A percentile compares a stretch with the other conserved stretches of the same genome.
Conservation (phyloP, 75 land plant species). For the Pinus taeda region DNA sequence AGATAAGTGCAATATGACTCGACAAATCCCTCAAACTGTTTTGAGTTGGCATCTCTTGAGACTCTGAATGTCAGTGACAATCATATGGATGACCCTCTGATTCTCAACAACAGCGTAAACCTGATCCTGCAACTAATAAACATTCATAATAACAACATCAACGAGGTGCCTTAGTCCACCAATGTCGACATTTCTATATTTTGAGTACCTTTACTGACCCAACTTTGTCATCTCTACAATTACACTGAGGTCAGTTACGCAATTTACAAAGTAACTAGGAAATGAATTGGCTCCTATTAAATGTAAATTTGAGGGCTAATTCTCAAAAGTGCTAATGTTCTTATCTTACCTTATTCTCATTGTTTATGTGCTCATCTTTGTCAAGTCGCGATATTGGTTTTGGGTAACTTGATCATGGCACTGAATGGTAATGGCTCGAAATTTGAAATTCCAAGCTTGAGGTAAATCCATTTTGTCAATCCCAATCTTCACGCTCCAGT, state of each 20-base stretch:
- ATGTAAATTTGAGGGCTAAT: too few species aligned
- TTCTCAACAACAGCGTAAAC: slow-evolving; percentile 25
- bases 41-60: not conserved
- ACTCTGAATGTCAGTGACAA: slow-evolving; percentile 49
- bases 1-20: not conserved
- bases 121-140: slow-evolving; percentile 33
- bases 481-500: slow-evolving; percentile 9
- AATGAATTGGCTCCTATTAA: too few species aligned
- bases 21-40: not conserved
- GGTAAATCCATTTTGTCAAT: slow-evolving; percentile 51
- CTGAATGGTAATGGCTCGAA: not conserved
- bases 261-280: too few species aligned
- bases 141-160: slow-evolving; percentile 44
- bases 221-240: too few species aligned
- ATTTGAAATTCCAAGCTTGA: slow-evolving; percentile 27
- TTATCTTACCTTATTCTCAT: not conserved
- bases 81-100: slow-evolving; percentile 37
- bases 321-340: not conserved
- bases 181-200: slow-evolving; percentile 18
- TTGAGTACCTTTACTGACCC: slow-evolving; percentile 21
- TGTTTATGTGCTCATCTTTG: not conserved
- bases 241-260: too few species aligned
- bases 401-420: not conserved
- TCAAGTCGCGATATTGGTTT: not conserved
- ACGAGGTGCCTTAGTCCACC: slow-evolving; percentile 9